Evolutionary conservation across 768 basidiomycete species (phyloP), one percentile per base, ranked within the genome.

Genomic region (Podaxis rugospora): DNA sequence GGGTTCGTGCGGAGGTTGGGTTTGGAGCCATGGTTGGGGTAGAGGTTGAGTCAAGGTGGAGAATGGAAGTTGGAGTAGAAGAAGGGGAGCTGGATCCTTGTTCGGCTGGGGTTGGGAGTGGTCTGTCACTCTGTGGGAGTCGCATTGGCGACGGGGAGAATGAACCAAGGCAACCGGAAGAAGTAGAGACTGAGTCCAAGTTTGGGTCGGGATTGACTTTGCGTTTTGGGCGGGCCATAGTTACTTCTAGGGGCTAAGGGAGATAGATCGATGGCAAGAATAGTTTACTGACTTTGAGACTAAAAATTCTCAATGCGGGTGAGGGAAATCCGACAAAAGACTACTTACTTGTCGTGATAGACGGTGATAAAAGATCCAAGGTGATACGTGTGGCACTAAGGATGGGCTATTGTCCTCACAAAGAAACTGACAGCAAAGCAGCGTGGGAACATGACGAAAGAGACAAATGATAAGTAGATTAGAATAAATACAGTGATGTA

Each of bases 401-500:
- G n/a, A 11, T 40, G 14, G 14, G n/a, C 14, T 54, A 54, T 54
- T 54, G 47, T 49, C 25, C 47, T 49, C 47, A 16, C 47, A 16
- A 49, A 49, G 47, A 58, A 57, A 35, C 36, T 50, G 4, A 58
- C 25, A 56, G 40, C 16, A 49, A 49, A 13, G 51, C 52, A 40
- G 36, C 46, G 52, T 35, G 52, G 40, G 42, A 37, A 47, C 32
- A 25, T 55, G 35, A 37, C 52, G 35, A 49, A 51, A 55, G 28
- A 13, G 50, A 21, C 21, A 21, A 21, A 23, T 21, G 11, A 49
- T 23, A 27, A 51, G 36, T 47, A 55, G 44, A 61, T 61, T 61
- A 61, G 51, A 61, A 61, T 54, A 64, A 64, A 64, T 63, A 63
- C 63, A 63, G 47, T 63, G 63, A 63, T 63, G 58, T 63, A 63